Conservation (phyloP, 441 rosid species). For the Populus hybrid region DNA sequence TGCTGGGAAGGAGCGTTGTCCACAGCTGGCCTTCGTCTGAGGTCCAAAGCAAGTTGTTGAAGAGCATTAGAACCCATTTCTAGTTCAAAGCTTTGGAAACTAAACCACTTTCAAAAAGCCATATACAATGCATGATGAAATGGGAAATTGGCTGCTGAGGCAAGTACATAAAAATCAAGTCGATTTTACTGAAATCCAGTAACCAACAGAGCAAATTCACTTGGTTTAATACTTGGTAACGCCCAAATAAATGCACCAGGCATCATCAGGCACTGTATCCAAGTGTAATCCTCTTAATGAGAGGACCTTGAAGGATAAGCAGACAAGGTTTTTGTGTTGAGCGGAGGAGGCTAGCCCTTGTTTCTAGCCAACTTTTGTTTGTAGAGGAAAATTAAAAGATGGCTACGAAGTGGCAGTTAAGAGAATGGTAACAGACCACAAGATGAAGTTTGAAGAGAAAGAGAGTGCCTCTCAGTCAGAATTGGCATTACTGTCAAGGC, state of each 20-base stretch:
- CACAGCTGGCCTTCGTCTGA: conserved; percentile 79
- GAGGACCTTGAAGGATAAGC: not conserved
- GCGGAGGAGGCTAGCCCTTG: not conserved
- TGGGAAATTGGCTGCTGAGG: not conserved
- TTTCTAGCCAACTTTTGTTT: conserved; percentile 34
- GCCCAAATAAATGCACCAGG: not conserved
- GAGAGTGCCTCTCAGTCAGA: conserved; percentile 86
- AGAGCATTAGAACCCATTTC: conserved; percentile 8
- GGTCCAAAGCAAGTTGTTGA: conserved; percentile 13
- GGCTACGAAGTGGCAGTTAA: conserved; percentile 81
- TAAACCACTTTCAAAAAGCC: not conserved
- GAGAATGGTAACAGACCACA: conserved; percentile 55
- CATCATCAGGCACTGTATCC: not conserved
- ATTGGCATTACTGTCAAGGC: conserved; percentile 65
- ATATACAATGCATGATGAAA: not conserved
- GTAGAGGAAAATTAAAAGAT: conserved; percentile 53
- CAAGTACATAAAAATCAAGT: not conserved
- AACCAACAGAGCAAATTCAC: not conserved
- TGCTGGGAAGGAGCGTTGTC: conserved; percentile 66
- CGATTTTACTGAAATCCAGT: not conserved
- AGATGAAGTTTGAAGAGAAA: conserved; percentile 56
- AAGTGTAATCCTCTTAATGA: not conserved
- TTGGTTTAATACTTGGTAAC: not conserved
- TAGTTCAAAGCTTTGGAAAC: not conserved
- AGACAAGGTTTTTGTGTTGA: not conserved